Base-by-base conservation (phyloP, 257 asterid species). In the Nicotiana obtusifolia region DNA sequence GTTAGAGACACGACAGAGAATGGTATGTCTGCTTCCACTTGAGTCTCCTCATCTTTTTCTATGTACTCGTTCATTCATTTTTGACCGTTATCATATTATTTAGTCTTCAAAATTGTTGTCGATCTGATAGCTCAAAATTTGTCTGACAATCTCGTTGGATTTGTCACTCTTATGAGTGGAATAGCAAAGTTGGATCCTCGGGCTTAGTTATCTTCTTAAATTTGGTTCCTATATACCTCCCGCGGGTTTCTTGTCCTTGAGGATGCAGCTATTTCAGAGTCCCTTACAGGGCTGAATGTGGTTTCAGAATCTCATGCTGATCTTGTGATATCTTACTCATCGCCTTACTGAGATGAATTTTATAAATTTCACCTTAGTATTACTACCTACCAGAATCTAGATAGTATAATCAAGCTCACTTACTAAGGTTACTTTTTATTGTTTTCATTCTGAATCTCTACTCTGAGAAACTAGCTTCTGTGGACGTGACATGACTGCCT, bases 1-100 rank as follows among this genome's bases (percentile, higher is more conserved):
- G 15, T 77, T 95, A 87, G 99, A 95, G 88, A 91, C 61, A 75
- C 91, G 99, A 15, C 98, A 95, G 84, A 90, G 99, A 89, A 90
- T 92, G 98, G 99, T 92, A 88, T 14, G 64, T 81, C 7, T 26
- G 62, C 62, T 75, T 16, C 62, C 26, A 47, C 62, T 17, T 24
- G 66, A 71, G 35, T 49, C 82, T 10, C 9, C 37, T 44, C n/a
- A 26, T 80, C 8, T 35, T 22, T 22, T 15, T 24, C 22, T 22
- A 13, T 80, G 77, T 47, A 44, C 73, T 4, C 35, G 4, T 37
- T 79, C 44, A 26, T 64, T 30, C 1, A 37, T 14, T 26, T 64
- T 31, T 35, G 5, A 59, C 15, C 1, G 5, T 22, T 15, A 0
- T 13, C 8, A 10, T 61, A n/a, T 33, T 78, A 44, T 60, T 60